Conservation (phyloP, 331 rosid genomes). For the Malus hybrid region DNA sequence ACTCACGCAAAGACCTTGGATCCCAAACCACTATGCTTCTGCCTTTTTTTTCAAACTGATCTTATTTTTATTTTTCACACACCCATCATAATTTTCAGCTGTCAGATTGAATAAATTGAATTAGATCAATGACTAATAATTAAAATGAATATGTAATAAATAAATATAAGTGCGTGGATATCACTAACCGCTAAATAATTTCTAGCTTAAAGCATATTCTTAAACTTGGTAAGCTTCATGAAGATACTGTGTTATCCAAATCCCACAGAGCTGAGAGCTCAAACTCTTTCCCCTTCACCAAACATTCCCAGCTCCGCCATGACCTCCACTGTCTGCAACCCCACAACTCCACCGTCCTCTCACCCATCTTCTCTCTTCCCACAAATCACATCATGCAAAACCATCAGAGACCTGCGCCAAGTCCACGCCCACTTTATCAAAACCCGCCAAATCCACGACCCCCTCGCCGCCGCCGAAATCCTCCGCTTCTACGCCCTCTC, state of each 20-base stretch:
- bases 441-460: slow-evolving; percentile 52
- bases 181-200: too few species aligned
- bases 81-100: too few species aligned
- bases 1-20: too few species aligned
- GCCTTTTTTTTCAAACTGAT: too few species aligned
- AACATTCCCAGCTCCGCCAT: slow-evolving; percentile 2
- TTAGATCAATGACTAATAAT: rapidly evolving
- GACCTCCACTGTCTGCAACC: slow-evolving; percentile 25
- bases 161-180: too few species aligned
- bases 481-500: slow-evolving; percentile 47
- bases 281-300: neutral
- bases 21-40: too few species aligned
- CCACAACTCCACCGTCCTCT: slow-evolving; percentile 11
- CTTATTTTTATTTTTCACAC: too few species aligned
- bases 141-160: too few species aligned
- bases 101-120: too few species aligned
- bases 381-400: slow-evolving; percentile 44
- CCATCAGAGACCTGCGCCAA: slow-evolving; percentile 51
- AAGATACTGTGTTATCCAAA: neutral
- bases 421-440: slow-evolving; percentile 57
- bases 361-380: slow-evolving; percentile 43
- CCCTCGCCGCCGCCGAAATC: slow-evolving; percentile 48
- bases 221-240: neutral
- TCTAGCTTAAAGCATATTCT: too few species aligned
- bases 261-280: neutral